Evolutionary conservation across 2,329 filamentous ascomycete genomes (phyloP), one percentile per base, ranked within the genome.

Genomic region (Cercospora nicotianae): DNA sequence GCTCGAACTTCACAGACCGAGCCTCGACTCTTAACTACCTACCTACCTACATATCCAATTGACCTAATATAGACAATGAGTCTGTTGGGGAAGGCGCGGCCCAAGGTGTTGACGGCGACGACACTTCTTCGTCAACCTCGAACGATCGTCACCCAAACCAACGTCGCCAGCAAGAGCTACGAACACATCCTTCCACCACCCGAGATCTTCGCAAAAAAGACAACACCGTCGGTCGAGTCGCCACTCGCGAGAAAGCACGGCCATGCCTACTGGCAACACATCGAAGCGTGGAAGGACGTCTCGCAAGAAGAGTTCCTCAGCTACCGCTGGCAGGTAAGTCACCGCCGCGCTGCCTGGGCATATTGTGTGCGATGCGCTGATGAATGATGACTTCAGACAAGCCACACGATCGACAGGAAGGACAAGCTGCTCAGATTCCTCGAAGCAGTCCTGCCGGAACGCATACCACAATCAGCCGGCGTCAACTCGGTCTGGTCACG

Each of bases 261-360:
- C n/a, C 58, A 45, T 5, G 62, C 65, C 13, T 73, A 73, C 42
- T 73, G 71, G 71, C 68, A 68, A 30, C 65, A 72, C n/a, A 63
- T 73, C 39, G 65, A 45, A 3, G 62, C 69, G 12, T 88, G 85
- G 85, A 78, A 81, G 64, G 72, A 86, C 69, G 79, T 87, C 0
- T 73, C 83, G 0, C 72, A 77, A 2, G 75, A 82, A 1, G 78
- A 86, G 0, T 89, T 88, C 69, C 77, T 86, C 20, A 84, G 80
- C 36, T 85, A 87, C 67, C 75, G 79, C 10, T 88, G 86, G 84
- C 83, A 85, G 71, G 86, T 87, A 78, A 76, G 83, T n/a, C 53
- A 20, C 30, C 57, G 23, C 36, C 13, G 36, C 81, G n/a, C 4
- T 12, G 36, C 10, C 12, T 23, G 60, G 8, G 2, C 30, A 39